These are phyloP conservation scores for Diaporthe ilicicola DNA, from an alignment of 2,329 filamentous ascomycete genomes.

Conservation along the genomic window DNA sequence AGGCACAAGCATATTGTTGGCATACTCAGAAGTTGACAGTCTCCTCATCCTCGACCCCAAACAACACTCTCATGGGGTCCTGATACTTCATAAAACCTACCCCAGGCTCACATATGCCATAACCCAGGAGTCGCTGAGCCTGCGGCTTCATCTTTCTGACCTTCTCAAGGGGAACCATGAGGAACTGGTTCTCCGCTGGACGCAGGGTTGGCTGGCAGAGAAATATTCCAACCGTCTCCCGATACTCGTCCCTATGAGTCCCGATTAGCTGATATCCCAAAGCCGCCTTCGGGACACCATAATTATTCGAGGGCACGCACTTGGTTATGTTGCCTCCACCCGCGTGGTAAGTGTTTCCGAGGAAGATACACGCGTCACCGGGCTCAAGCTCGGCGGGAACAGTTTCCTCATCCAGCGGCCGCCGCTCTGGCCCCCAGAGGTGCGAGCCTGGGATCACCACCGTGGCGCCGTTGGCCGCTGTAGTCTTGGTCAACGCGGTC, in stretches of 20 bases:
- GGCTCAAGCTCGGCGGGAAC: conserved; percentile 7
- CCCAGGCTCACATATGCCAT: background rate
- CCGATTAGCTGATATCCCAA: background rate
- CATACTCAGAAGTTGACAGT: background rate
- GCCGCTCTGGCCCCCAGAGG: background rate
- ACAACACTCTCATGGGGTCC: conserved; percentile 11
- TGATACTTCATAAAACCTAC: conserved; percentile 10
- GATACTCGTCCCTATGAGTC: background rate
- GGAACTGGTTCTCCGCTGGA: conserved; percentile 11
- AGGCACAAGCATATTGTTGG: background rate
- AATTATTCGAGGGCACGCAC: background rate
- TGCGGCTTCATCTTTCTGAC: background rate
- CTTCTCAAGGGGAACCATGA: conserved; percentile 1
- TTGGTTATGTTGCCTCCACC: background rate
- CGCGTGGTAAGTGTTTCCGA: background rate
- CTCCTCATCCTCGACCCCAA: conserved; percentile 1
- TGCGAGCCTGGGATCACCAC: background rate
- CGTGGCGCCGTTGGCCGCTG: background rate
- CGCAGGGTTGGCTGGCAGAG: background rate
- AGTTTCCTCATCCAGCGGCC: background rate
- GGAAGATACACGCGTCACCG: background rate
- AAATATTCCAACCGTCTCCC: conserved; percentile 1
- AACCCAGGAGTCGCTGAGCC: background rate
- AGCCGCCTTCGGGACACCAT: no score
- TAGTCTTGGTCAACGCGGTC: conserved; percentile 2